Evolutionary conservation across 2,329 filamentous ascomycete species (phyloP).

Genomic region (Colletotrichum sp.): DNA sequence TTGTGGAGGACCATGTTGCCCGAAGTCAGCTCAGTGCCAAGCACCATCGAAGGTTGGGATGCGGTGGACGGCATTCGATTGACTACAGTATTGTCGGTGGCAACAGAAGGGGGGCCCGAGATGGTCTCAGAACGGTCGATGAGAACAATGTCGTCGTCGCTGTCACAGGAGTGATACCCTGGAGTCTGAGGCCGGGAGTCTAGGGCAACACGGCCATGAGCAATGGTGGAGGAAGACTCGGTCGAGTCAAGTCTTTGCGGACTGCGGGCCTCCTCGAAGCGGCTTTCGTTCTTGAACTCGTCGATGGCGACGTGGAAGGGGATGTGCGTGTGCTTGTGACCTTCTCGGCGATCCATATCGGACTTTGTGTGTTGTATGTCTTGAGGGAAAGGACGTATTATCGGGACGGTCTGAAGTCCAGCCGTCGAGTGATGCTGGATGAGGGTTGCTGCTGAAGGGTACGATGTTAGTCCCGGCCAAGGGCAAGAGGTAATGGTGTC

Average conservation of each 20-base stretch:
- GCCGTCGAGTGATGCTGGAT: neutral
- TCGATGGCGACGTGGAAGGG: neutral
- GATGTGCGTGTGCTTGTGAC: neutral
- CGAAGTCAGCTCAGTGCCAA: neutral
- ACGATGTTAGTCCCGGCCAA: neutral
- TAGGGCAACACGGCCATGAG: neutral
- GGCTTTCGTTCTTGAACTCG: neutral
- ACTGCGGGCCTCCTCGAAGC: neutral
- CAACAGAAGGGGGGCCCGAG: neutral
- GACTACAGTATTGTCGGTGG: constrained; percentile 3
- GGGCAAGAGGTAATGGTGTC: neutral
- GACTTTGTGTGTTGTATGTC: neutral
- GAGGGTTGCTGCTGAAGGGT: neutral
- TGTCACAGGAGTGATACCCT: neutral
- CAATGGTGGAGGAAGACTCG: neutral
- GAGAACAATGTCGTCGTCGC: neutral
- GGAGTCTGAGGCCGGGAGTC: neutral
- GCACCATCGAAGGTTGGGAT: neutral
- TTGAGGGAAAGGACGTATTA: neutral
- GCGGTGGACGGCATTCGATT: neutral
- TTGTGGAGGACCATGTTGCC: constrained; percentile 8
- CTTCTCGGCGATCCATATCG: neutral
- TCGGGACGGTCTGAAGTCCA: neutral
- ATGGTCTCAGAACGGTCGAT: neutral
- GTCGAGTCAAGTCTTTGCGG: constrained; percentile 12